These are phyloP conservation scores for Solanum clarkiae DNA, from an alignment of 257 asterid genomes.

Conservation along the genomic window DNA sequence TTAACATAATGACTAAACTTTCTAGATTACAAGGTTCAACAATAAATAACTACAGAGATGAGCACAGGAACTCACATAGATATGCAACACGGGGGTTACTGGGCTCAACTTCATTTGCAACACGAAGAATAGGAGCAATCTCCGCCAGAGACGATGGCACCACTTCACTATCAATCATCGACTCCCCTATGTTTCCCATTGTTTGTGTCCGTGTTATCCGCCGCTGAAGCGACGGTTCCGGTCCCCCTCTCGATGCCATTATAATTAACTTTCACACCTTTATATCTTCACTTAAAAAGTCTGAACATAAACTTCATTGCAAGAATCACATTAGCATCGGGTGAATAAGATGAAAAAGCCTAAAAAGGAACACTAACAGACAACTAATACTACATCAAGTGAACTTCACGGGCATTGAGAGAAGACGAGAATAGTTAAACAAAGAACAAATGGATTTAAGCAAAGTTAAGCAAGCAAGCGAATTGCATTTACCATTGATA, in stretches of 20 bases:
- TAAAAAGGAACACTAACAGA: neutral
- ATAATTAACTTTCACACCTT: constrained; percentile 11
- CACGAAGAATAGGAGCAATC: constrained; percentile 99
- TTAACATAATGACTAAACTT: neutral
- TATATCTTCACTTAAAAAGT: constrained; percentile 6
- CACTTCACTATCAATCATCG: constrained; percentile 89
- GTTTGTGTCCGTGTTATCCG: constrained; percentile 92
- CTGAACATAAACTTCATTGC: neutral
- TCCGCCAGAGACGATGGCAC: constrained; percentile 97
- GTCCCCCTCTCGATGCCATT: constrained; percentile 71
- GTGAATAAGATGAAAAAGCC: neutral
- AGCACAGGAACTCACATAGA: constrained; percentile 51
- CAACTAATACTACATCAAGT: neutral
- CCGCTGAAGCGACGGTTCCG: constrained; percentile 68
- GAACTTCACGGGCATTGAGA: neutral
- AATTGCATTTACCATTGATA: neutral
- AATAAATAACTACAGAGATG: neutral
- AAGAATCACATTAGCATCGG: neutral
- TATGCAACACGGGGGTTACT: constrained; percentile 99
- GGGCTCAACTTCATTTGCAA: constrained; percentile 98
- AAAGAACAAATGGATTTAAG: neutral
- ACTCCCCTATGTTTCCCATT: constrained; percentile 87
- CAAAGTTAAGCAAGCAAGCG: neutral
- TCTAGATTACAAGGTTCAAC: neutral
- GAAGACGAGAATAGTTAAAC: neutral